These are phyloP conservation scores for Arthrobotrys megalospora DNA, from an alignment of 2,329 filamentous ascomycete genomes.

Conservation along the genomic window DNA sequence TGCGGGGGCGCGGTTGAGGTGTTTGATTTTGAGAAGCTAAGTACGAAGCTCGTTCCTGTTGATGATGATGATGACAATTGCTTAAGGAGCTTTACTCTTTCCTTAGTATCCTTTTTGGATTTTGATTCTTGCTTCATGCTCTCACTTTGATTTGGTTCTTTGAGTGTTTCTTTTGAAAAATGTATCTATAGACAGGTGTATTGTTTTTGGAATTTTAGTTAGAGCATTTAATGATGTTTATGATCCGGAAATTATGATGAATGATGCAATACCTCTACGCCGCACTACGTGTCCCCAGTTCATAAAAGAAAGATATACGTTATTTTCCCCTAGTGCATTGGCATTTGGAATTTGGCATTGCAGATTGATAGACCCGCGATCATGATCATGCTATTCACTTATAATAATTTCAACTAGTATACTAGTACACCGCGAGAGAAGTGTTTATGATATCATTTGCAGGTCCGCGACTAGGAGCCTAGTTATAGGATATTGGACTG, in stretches of 20 bases:
- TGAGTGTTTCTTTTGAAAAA: neutral
- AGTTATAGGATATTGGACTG: too few relatives aligned
- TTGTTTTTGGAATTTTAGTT: conserved; percentile 11
- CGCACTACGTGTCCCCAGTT: too few relatives aligned
- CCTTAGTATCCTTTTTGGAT: neutral
- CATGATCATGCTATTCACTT: too few relatives aligned
- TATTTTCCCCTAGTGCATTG: too few relatives aligned
- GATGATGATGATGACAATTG: conserved; percentile 17
- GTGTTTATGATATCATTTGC: too few relatives aligned
- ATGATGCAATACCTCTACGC: too few relatives aligned
- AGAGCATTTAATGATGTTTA: conserved; percentile 34
- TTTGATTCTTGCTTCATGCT: neutral
- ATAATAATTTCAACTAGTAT: too few relatives aligned
- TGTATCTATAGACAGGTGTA: conserved; percentile 38
- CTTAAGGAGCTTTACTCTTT: conserved; percentile 16
- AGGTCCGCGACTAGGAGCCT: too few relatives aligned
- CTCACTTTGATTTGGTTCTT: neutral
- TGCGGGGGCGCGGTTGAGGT: conserved; percentile 17
- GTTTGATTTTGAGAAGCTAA: conserved; percentile 19
- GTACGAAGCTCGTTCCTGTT: conserved; percentile 7
- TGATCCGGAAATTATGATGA: conserved; percentile 5
- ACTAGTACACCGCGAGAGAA: too few relatives aligned
- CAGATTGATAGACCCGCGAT: too few relatives aligned
- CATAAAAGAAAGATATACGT: too few relatives aligned
- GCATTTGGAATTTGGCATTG: too few relatives aligned